Evolutionary conservation across 345 rosid species (phyloP).

Genomic region (Gossypium mustelinum): DNA sequence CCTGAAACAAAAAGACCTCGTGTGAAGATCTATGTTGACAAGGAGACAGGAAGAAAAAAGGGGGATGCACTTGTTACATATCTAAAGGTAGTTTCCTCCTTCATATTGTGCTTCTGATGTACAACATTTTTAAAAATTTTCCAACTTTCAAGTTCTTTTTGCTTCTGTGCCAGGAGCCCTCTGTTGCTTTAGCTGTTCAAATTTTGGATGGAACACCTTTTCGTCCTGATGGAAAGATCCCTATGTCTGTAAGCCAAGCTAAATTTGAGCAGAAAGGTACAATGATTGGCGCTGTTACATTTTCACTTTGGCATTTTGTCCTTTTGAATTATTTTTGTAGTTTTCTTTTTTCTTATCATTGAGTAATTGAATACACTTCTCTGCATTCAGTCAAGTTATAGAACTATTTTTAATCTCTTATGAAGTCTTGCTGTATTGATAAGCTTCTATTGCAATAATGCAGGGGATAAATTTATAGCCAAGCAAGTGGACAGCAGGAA

Average conservation of each 20-base stretch:
- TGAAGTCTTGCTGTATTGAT: constrained; percentile 1
- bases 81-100: constrained; percentile 64
- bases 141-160: neutral
- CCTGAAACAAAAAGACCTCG: constrained; percentile 88
- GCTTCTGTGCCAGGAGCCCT: constrained; percentile 63
- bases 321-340: neutral
- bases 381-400: neutral
- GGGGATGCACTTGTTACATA: constrained; percentile 95
- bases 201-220: constrained; percentile 93
- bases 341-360: constrained; percentile 15
- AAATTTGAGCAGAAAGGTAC: constrained; percentile 95
- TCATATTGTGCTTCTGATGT: neutral
- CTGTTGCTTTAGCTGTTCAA: constrained; percentile 86
- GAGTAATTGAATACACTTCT: constrained; percentile 11
- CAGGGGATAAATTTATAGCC: constrained; percentile 80
- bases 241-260: constrained; percentile 80
- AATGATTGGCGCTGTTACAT: neutral
- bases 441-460: constrained; percentile 20
- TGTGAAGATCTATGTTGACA: constrained; percentile 82
- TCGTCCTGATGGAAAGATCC: constrained; percentile 68
- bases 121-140: constrained; percentile 13
- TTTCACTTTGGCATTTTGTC: neutral
- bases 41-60: constrained; percentile 77
- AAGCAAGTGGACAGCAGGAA: constrained; percentile 78
- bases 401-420: neutral